Conservation (phyloP, 345 rosid genomes). For the Syzygium jambos region DNA sequence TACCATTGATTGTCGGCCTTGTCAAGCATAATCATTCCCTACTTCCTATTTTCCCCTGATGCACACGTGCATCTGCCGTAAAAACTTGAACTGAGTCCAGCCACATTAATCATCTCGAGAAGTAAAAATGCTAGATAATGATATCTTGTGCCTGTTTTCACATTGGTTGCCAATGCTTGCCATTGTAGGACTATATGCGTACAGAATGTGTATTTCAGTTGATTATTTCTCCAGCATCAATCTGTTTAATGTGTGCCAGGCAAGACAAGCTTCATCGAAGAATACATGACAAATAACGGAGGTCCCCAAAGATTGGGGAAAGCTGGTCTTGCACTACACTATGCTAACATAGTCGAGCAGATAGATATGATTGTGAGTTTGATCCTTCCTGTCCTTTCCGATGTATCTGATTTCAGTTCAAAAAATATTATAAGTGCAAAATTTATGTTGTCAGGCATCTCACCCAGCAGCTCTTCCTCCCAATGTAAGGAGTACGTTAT, state of each 20-base stretch:
- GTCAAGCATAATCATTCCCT: neutral
- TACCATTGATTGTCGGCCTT: neutral
- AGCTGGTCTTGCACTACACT: constrained; percentile 85
- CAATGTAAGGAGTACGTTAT: constrained; percentile 58
- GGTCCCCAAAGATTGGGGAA: constrained; percentile 51
- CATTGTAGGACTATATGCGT: neutral
- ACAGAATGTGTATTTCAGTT: neutral
- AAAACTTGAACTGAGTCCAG: neutral
- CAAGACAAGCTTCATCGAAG: constrained; percentile 4
- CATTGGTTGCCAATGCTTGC: neutral
- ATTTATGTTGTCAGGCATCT: constrained; percentile 39
- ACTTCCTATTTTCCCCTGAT: neutral
- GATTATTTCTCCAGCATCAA: neutral
- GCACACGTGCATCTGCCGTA: neutral
- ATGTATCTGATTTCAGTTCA: neutral
- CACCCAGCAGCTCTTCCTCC: constrained; percentile 67
- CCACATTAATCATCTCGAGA: neutral
- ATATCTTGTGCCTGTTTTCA: neutral
- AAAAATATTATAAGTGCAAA: neutral
- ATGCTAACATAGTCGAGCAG: constrained; percentile 69
- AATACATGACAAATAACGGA: neutral
- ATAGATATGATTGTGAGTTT: constrained; percentile 73
- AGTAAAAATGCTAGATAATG: neutral
- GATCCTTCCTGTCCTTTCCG: neutral
- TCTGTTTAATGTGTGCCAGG: constrained; percentile 11